Conservation (phyloP, 805 yeast genomes). For the Kuraishia piskuri region DNA sequence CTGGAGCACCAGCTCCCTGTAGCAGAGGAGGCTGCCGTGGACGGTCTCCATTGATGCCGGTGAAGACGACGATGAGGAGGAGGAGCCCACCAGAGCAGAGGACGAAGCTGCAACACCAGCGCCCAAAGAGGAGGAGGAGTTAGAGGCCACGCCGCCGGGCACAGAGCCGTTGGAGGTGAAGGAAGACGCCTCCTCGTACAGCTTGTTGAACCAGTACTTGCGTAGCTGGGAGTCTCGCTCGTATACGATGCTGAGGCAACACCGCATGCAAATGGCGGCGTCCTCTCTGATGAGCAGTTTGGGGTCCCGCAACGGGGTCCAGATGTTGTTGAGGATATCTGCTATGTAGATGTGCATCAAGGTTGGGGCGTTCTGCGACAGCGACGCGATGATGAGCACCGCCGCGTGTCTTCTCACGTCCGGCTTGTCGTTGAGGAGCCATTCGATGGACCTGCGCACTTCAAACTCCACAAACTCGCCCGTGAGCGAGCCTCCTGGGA, state of each 20-base stretch:
- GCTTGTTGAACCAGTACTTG: constrained; percentile 64
- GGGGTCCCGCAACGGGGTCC: constrained; percentile 81
- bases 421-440: constrained; percentile 83
- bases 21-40: constrained; percentile 84
- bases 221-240: constrained; percentile 67
- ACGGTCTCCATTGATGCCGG: constrained; percentile 44
- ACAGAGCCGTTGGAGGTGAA: constrained; percentile 7
- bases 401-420: constrained; percentile 90
- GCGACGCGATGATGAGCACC: constrained; percentile 67
- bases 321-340: constrained; percentile 71
- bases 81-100: too few species aligned
- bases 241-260: constrained; percentile 71
- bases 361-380: constrained; percentile 84
- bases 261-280: constrained; percentile 72
- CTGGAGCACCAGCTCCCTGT: constrained; percentile 63
- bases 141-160: constrained; percentile 13
- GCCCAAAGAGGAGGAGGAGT: constrained; percentile 1
- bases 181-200: constrained; percentile 29
- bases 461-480: constrained; percentile 92
- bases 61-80: constrained; percentile 9
- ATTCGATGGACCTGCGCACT: constrained; percentile 81
- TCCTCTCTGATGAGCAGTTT: constrained; percentile 71
- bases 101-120: too few species aligned
- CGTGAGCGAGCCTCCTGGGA: constrained; percentile 82
- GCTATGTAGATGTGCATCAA: constrained; percentile 70